Conservation (phyloP, 306 rosid species). For the apple (Malus domestica) region DNA sequence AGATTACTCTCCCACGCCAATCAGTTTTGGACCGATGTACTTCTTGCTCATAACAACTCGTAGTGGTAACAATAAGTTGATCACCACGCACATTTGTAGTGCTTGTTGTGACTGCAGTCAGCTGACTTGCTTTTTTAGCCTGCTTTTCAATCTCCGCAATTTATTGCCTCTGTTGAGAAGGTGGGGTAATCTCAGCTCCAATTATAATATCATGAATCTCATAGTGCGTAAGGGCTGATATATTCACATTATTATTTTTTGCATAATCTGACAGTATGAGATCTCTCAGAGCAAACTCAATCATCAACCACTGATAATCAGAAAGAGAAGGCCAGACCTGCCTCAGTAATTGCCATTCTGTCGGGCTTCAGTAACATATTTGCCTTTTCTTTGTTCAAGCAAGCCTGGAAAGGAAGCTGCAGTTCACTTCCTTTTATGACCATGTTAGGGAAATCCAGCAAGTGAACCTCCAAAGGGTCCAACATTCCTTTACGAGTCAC, state of each 20-base stretch:
- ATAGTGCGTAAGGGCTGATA: conserved; percentile 88
- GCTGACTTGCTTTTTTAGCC: conserved; percentile 88
- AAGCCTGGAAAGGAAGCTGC: conserved; percentile 98
- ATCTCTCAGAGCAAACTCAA: conserved; percentile 98
- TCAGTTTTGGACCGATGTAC: conserved; percentile 92
- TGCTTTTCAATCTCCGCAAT: conserved; percentile 99
- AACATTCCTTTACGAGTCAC: conserved; percentile 98
- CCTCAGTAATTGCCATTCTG: conserved; percentile 80
- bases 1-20: conserved; percentile 99
- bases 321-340: conserved; percentile 95
- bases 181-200: conserved; percentile 98
- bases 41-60: conserved; percentile 98
- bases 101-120: conserved; percentile 86
- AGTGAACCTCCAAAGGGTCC: conserved; percentile 94
- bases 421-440: conserved; percentile 98
- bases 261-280: conserved; percentile 95
- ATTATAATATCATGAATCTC: conserved; percentile 97
- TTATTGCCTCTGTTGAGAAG: conserved; percentile 95
- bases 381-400: conserved; percentile 95
- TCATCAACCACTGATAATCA: conserved; percentile 99
- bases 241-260: conserved; percentile 95
- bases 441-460: conserved; percentile 90
- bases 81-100: conserved; percentile 94
- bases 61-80: conserved; percentile 87
- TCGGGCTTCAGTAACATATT: conserved; percentile 97